Evolutionary conservation across 768 basidiomycete genomes (phyloP).

Genomic region (Amanita rimosa): DNA sequence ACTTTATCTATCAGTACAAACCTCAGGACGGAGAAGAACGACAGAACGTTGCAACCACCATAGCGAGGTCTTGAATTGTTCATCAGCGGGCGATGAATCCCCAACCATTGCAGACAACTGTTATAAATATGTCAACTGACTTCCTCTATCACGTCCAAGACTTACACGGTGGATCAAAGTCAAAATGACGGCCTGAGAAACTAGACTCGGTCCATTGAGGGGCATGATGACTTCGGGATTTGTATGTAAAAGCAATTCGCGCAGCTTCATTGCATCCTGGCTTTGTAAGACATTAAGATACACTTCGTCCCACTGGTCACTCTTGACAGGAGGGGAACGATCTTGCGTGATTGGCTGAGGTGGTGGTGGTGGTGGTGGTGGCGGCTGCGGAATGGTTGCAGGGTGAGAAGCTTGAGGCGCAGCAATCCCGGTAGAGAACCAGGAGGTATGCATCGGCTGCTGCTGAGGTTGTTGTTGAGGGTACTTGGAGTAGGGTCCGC

Average conservation of each 20-base stretch:
- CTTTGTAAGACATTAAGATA: constrained; percentile 69
- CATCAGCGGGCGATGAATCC: constrained; percentile 68
- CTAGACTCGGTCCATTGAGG: constrained; percentile 49
- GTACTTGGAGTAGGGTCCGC: constrained; percentile 24
- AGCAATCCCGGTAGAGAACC: constrained; percentile 58
- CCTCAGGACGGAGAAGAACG: constrained; percentile 60
- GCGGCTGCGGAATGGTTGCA: constrained; percentile 52
- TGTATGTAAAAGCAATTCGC: constrained; percentile 60
- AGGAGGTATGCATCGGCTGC: constrained; percentile 34
- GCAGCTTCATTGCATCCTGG: constrained; percentile 64
- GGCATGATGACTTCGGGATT: constrained; percentile 79
- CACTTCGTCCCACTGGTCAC: constrained; percentile 78
- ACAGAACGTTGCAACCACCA: constrained; percentile 84
- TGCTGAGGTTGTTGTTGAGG: constrained; percentile 26
- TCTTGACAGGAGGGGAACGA: constrained; percentile 40
- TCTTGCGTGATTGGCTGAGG: constrained; percentile 25
- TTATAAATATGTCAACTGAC: background rate
- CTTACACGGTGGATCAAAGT: constrained; percentile 76
- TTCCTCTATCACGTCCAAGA: constrained; percentile 8
- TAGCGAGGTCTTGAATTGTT: constrained; percentile 68
- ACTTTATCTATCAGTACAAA: constrained; percentile 18
- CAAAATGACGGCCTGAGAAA: constrained; percentile 78
- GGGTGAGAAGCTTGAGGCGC: constrained; percentile 80
- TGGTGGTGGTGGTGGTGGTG: constrained; percentile 35
- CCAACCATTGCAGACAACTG: constrained; percentile 68